A percentile compares a stretch with the other conserved stretches of the same genome.
These are phyloP conservation scores for Coniochaeta ligniaria DNA, from an alignment of 2,329 filamentous ascomycete species.

Conservation along the genomic window DNA sequence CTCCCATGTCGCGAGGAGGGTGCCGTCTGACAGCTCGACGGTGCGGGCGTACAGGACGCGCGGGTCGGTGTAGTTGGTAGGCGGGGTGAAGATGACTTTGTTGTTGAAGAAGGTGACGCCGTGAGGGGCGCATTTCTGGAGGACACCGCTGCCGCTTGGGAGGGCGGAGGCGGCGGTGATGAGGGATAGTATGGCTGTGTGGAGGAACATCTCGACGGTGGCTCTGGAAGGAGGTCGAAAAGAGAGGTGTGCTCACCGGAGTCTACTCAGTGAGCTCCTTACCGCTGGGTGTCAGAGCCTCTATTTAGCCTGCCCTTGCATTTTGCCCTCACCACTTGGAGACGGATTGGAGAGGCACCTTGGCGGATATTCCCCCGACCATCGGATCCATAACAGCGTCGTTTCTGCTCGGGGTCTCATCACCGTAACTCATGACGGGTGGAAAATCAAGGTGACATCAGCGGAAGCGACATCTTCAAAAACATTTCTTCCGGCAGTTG, in stretches of 20 bases:
- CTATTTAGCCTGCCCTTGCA: neutral
- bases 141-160: neutral
- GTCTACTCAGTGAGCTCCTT: neutral
- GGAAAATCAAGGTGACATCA: neutral
- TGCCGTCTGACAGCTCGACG: constrained; percentile 34
- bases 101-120: constrained; percentile 3
- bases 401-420: neutral
- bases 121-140: neutral
- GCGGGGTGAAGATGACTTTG: constrained; percentile 33
- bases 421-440: neutral
- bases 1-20: constrained; percentile 46
- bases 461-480: neutral
- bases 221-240: neutral
- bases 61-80: constrained; percentile 33
- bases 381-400: neutral
- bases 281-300: neutral
- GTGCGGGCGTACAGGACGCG: constrained; percentile 36
- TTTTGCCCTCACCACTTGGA: neutral
- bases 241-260: neutral
- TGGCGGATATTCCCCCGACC: neutral
- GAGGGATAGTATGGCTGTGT: neutral
- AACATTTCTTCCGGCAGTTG: neutral
- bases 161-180: neutral
- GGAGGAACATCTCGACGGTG: neutral
- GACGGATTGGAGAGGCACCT: neutral